Base-by-base conservation (phyloP, 2,329 filamentous ascomycete genomes). In the Hymenoscyphus fraxineus region DNA sequence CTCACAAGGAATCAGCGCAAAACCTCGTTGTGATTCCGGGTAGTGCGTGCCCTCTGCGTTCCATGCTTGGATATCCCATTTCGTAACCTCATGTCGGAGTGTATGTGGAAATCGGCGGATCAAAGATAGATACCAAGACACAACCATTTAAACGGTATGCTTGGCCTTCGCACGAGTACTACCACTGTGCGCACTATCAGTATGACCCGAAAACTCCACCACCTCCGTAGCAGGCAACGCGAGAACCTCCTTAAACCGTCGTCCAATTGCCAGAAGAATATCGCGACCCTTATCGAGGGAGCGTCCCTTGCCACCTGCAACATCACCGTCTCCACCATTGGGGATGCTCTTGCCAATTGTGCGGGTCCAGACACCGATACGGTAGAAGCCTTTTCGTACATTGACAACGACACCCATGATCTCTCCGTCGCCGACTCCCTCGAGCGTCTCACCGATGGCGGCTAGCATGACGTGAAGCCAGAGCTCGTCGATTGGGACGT, bases 351-450 rank as follows among this genome's bases (percentile, higher is more conserved):
- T 94, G 76, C 94, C 94, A 63, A 92, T 92, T 65, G 93, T 96
- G 75, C 93, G 90, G 68, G 95, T 99, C 95, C 96, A 99, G 72
- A 98, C 87, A 76, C 94, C 93, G 72, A 99, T 90, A 82, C 95
- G 91, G 85, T 93, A 99, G 82, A 99, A 98, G 60, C 91, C 93
- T 83, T 97, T 97, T 79, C 95, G 91, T 65, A 99, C 94, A 79
- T 99, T 99, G 82, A 98, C 93, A 32, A 99, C 95, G 40, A 99
- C 96, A 69, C 95, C 95, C 95, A 98, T 98, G 78, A 99, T 90
- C 80, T 99, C 96, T 73, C 93, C 93, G 76, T 98, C 95, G 40
- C 89, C 89, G 76, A 97, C 93, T 80, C 98, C 95, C 82, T 99
- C 95, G 63, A 99, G 90, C 32, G 94, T 98, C 85, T 99, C 96